Conservation (phyloP, 768 basidiomycete genomes). For the Suillus subaureus region DNA sequence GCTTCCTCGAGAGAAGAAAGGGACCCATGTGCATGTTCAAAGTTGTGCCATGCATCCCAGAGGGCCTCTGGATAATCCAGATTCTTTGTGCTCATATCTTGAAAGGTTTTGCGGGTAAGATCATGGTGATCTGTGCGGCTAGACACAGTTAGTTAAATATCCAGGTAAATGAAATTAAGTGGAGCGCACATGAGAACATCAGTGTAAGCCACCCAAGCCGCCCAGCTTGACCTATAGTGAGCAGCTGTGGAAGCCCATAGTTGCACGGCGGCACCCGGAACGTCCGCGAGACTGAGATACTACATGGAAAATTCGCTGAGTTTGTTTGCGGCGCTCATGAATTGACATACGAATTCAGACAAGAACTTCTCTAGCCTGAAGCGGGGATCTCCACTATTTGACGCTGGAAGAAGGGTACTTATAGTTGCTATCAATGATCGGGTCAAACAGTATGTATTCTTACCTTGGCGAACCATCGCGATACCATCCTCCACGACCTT, state of each 20-base stretch:
- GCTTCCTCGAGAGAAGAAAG: conserved; percentile 65
- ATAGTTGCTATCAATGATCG: not conserved
- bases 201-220: conserved; percentile 74
- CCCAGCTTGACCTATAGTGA: conserved; percentile 69
- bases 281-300: conserved; percentile 47
- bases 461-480: conserved; percentile 60
- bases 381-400: conserved; percentile 70
- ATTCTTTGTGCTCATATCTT: conserved; percentile 65
- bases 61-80: conserved; percentile 96
- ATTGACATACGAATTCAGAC: conserved; percentile 63
- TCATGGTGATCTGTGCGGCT: conserved; percentile 58
- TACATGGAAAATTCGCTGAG: conserved; percentile 24
- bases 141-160: conserved; percentile 9
- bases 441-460: conserved; percentile 9
- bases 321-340: not conserved
- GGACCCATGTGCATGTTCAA: conserved; percentile 83
- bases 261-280: conserved; percentile 56
- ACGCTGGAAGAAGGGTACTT: conserved; percentile 40
- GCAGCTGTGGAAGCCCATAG: conserved; percentile 71
- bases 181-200: conserved; percentile 68
- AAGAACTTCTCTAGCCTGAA: conserved; percentile 85
- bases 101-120: conserved; percentile 67
- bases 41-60: conserved; percentile 88
- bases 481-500: conserved; percentile 66
- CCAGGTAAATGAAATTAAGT: conserved; percentile 4